A percentile compares a stretch with the other conserved stretches of the same genome.
phyloP scores from a whole-genome alignment of 2,329 filamentous ascomycete genomes.

The Diaporthe longicolla region DNA sequence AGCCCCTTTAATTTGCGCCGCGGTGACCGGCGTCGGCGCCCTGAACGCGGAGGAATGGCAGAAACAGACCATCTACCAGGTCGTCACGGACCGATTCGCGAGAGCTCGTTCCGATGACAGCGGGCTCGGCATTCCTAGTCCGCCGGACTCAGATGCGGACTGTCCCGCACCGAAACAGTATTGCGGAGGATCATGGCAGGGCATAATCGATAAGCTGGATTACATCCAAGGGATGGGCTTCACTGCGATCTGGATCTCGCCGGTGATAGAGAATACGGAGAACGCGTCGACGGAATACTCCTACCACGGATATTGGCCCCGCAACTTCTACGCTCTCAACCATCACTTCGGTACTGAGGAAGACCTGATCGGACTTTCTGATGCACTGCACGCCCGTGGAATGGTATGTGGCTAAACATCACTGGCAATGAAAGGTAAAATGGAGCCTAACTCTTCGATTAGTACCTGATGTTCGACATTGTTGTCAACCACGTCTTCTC shows the following conservation, averaged over 20 bases:
- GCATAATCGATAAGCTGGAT: constrained; percentile 30
- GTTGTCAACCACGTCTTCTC: constrained; percentile 66
- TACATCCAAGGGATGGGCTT: constrained; percentile 28
- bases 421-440: no score
- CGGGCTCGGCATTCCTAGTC: neutral
- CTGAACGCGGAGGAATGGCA: constrained; percentile 31
- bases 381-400: constrained; percentile 43
- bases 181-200: constrained; percentile 31
- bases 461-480: constrained; percentile 73
- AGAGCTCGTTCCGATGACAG: constrained; percentile 10
- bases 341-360: constrained; percentile 27
- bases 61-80: constrained; percentile 35
- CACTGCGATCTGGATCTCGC: constrained; percentile 36
- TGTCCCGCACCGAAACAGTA: constrained; percentile 19
- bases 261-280: constrained; percentile 23
- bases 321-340: constrained; percentile 26
- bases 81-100: constrained; percentile 21
- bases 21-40: constrained; percentile 4
- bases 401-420: constrained; percentile 42
- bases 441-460: neutral
- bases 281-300: constrained; percentile 40
- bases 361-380: constrained; percentile 12
- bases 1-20: neutral
- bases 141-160: neutral
- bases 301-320: constrained; percentile 46